These are phyloP conservation scores for Candolleomyces aberdarensis DNA, from an alignment of 768 basidiomycete species.

Conservation along the genomic window DNA sequence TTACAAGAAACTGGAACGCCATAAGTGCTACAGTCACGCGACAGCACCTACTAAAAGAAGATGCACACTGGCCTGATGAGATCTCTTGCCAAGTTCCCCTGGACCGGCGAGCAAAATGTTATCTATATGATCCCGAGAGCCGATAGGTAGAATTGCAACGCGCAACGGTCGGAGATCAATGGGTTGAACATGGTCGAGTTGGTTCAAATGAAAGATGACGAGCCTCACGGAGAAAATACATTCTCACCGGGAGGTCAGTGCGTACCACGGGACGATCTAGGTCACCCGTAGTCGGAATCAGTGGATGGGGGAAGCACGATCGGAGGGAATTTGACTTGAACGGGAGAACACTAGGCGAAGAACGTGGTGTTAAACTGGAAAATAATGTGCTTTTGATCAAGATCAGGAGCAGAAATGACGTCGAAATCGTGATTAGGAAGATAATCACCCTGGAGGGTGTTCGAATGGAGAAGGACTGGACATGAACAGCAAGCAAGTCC, in stretches of 20 bases:
- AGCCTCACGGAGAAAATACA: too few species aligned
- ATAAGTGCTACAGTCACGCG: slow-evolving; percentile 10
- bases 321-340: slow-evolving; percentile 1
- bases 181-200: neutral
- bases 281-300: neutral
- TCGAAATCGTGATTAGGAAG: neutral
- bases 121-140: slow-evolving; percentile 7
- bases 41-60: neutral
- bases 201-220: neutral
- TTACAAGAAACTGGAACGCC: slow-evolving; percentile 5
- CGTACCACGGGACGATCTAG: too few species aligned
- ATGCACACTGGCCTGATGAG: neutral
- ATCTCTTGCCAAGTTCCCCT: neutral
- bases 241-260: too few species aligned
- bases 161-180: neutral
- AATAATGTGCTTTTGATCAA: neutral
- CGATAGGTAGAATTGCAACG: neutral
- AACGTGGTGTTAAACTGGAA: neutral
- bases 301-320: neutral
- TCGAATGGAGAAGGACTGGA: too few species aligned
- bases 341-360: neutral
- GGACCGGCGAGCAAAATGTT: slow-evolving; percentile 7
- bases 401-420: slow-evolving; percentile 1
- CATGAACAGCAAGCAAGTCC: too few species aligned
- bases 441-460: neutral